These are phyloP conservation scores for Odontarrhena argentea DNA, from an alignment of 345 rosid species.

Conservation along the genomic window DNA sequence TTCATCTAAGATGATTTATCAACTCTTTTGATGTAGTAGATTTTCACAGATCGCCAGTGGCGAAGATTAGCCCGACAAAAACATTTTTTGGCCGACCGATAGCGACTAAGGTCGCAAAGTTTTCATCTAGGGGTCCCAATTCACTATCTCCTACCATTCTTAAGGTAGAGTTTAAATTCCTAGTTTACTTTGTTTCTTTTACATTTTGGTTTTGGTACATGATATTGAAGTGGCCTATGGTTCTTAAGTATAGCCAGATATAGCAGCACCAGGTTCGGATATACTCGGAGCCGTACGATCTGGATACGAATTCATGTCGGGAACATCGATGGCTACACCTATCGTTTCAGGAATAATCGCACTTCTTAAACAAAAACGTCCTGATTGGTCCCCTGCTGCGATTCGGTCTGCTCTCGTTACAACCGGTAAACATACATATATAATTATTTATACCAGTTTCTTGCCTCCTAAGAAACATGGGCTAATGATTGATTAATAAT, in stretches of 20 bases:
- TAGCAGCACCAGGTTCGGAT: constrained; percentile 75
- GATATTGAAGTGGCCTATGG: background rate
- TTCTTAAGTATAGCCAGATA: constrained; percentile 66
- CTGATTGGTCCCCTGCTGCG: constrained; percentile 75
- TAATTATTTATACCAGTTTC: background rate
- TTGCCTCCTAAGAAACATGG: background rate
- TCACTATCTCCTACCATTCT: constrained; percentile 60
- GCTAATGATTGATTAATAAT: background rate
- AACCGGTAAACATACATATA: constrained; percentile 39
- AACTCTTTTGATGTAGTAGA: background rate
- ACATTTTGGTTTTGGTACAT: background rate
- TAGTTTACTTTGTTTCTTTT: background rate
- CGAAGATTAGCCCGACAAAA: constrained; percentile 58
- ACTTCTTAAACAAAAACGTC: constrained; percentile 56
- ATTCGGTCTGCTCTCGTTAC: constrained; percentile 68
- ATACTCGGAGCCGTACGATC: constrained; percentile 56
- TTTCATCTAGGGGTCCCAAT: constrained; percentile 85
- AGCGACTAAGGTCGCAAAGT: constrained; percentile 59
- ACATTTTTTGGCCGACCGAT: constrained; percentile 50
- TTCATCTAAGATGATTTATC: background rate
- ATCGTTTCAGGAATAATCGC: constrained; percentile 65
- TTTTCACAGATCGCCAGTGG: constrained; percentile 53
- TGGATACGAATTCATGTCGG: constrained; percentile 48
- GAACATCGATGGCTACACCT: constrained; percentile 81
- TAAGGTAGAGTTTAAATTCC: constrained; percentile 45